phyloP scores from a whole-genome alignment of 345 rosid species.

The Eucalyptus marginata region DNA sequence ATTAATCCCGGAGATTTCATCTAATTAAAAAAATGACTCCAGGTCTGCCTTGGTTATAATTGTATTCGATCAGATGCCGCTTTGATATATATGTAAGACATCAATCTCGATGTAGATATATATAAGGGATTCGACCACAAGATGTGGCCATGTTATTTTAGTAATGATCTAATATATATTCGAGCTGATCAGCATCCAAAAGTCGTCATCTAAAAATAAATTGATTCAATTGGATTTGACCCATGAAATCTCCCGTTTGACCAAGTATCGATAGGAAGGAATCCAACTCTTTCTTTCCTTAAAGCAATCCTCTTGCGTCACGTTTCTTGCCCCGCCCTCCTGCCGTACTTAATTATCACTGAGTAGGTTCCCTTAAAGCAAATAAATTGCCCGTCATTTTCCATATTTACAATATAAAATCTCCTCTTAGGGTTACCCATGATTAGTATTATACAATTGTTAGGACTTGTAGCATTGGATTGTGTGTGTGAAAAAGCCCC shows the following conservation, averaged over 20 bases:
- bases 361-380: neutral
- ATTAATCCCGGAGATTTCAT: neutral
- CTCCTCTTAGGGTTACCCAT: neutral
- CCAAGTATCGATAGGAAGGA: neutral
- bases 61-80: neutral
- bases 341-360: neutral
- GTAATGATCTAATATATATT: neutral
- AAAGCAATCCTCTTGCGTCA: neutral
- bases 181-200: neutral
- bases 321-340: neutral
- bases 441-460: neutral
- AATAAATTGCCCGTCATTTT: neutral
- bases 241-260: neutral
- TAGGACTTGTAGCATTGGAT: neutral
- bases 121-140: neutral
- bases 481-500: rapidly evolving
- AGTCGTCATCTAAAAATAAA: neutral
- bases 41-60: neutral
- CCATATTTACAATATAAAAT: neutral
- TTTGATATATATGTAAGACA: neutral
- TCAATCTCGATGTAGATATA: neutral
- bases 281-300: neutral
- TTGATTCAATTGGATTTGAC: neutral
- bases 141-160: neutral
- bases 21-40: neutral